Conservation (phyloP, 371 early-diverging fungal genomes). For the Mortierella sp. region DNA sequence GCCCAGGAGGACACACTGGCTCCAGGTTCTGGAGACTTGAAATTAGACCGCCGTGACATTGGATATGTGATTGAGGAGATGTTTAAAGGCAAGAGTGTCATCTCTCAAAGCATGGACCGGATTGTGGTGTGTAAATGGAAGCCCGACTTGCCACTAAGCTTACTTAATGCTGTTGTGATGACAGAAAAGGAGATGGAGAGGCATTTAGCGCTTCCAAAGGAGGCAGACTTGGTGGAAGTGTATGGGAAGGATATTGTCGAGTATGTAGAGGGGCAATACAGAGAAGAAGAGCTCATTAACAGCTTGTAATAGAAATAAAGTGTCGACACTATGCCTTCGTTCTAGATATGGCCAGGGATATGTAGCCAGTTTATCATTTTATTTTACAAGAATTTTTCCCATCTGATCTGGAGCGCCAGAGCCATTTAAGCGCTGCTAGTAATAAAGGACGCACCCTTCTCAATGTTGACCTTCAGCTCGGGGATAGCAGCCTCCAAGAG, state of each 20-base stretch:
- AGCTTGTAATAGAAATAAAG: constrained; percentile 12
- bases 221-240: constrained; percentile 26
- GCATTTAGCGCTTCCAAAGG: constrained; percentile 27
- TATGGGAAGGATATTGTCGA: constrained; percentile 35
- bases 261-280: constrained; percentile 20
- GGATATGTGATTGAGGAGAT: constrained; percentile 49
- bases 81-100: constrained; percentile 32
- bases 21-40: neutral
- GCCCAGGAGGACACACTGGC: constrained; percentile 16
- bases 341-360: too few relatives aligned
- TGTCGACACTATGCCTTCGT: neutral
- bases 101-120: constrained; percentile 37
- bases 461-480: constrained; percentile 87
- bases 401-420: neutral
- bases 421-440: constrained; percentile 21
- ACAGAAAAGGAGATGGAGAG: constrained; percentile 41
- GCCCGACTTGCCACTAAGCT: constrained; percentile 19
- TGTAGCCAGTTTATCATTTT: neutral
- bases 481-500: constrained; percentile 76
- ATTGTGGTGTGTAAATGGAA: constrained; percentile 42
- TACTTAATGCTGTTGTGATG: constrained; percentile 35
- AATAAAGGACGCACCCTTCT: constrained; percentile 72
- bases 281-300: constrained; percentile 33
- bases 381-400: neutral
- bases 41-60: constrained; percentile 30